phyloP scores from a whole-genome alignment of 139 green algal species.

The Penium margaritaceum region DNA sequence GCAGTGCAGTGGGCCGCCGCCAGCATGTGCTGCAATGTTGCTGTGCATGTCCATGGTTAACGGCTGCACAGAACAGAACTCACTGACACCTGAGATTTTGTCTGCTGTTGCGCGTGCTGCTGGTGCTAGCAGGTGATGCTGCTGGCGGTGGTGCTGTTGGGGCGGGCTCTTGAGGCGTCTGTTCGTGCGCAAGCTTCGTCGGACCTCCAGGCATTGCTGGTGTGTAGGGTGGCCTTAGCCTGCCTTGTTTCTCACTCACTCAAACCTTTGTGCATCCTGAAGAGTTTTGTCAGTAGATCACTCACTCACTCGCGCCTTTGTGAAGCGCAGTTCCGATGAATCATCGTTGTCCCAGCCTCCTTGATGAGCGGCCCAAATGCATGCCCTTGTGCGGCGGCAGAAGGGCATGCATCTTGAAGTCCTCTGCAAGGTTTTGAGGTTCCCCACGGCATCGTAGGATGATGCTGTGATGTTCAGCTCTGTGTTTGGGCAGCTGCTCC shows the following conservation, averaged over 20 bases:
- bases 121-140: slow-evolving; percentile 66
- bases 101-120: neutral
- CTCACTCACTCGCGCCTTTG: neutral
- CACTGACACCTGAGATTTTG: neutral
- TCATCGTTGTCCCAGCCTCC: neutral
- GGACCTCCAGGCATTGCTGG: slow-evolving; percentile 38
- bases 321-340: neutral
- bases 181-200: slow-evolving; percentile 41
- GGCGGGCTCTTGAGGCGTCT: slow-evolving; percentile 67
- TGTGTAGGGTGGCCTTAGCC: neutral
- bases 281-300: neutral
- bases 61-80: too few species aligned
- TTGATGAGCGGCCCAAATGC: neutral
- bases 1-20: too few species aligned
- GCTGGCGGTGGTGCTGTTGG: slow-evolving; percentile 87
- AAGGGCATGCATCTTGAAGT: neutral
- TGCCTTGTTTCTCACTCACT: neutral
- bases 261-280: neutral
- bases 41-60: too few species aligned
- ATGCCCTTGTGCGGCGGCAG: neutral
- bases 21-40: too few species aligned
- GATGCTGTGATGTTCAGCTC: too few species aligned
- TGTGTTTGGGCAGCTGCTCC: too few species aligned
- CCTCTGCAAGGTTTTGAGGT: too few species aligned
- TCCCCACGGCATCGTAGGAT: too few species aligned